Evolutionary conservation across 2,329 filamentous ascomycete species (phyloP), one percentile per base, ranked within the genome.

Genomic region (Myrmaecium sp.): DNA sequence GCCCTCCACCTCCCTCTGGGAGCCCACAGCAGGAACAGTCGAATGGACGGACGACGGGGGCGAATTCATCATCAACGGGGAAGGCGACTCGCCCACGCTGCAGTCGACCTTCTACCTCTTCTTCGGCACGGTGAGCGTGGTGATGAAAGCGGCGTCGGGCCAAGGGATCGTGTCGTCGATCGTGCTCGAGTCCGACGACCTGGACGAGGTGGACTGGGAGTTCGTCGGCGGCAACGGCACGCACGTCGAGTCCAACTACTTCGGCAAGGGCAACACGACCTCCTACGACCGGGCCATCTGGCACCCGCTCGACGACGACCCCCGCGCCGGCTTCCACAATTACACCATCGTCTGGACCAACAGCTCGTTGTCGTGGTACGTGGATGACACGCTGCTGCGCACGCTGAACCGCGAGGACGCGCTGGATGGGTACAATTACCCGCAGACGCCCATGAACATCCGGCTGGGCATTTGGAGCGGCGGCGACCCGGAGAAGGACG

Each of bases 1-100:
- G 21, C 33, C 43, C 21, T 33, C 37, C 27, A 26, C 23, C 12
- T 43, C 46, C 31, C 30, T 72, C 14, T 86, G 75, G 70, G 72
- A 77, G 37, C 69, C 69, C 26, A 74, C 69, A 6, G 71, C 71
- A 27, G 78, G 79, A 26, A 53, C 52, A 6, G 60, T 86, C 29
- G 55, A 57, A 9, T 83, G 74, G 47, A 62, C 63, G 30, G 46
- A 61, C 23, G 55, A 69, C 26, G 79, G 77, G 19, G 76, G 78
- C 23, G 57, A 65, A 29, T 84, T 91, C 55, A 75, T 66, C 27
- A 73, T 93, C 52, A 56, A 51, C 30, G 63, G 74, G 46, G 64
- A 70, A 36, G 69, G 74, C 35, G 70, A 91, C 41, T 77, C 81
- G 1, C 79, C 82, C 2, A 86, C 79, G 3, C 63, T 92, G 28